These are phyloP conservation scores for Paxillus involutus DNA, from an alignment of 768 basidiomycete species.

Conservation along the genomic window DNA sequence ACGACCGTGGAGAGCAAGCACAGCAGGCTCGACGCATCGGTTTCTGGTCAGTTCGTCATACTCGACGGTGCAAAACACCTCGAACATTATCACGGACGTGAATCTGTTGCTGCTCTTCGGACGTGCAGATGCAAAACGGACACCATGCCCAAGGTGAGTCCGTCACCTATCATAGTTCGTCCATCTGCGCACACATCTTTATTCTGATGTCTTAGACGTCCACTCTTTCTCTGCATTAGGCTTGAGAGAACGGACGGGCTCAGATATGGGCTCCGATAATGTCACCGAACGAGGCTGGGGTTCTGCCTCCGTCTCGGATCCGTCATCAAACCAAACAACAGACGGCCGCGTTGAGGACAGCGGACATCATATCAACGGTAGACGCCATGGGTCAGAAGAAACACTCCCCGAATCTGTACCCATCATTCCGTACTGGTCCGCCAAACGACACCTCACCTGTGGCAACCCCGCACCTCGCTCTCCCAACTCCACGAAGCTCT, in stretches of 20 bases:
- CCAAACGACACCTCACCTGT: slow-evolving; percentile 87
- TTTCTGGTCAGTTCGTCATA: slow-evolving; percentile 1
- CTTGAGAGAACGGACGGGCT: slow-evolving; percentile 17
- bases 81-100: not conserved
- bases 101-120: not conserved
- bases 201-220: slow-evolving; percentile 15
- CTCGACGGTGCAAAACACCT: not conserved
- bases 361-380: slow-evolving; percentile 35
- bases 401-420: slow-evolving; percentile 50
- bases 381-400: slow-evolving; percentile 44
- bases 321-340: slow-evolving; percentile 40
- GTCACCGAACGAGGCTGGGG: slow-evolving; percentile 53
- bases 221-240: slow-evolving; percentile 14
- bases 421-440: slow-evolving; percentile 79
- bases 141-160: slow-evolving; percentile 21
- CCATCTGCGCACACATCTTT: not conserved
- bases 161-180: not conserved
- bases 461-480: slow-evolving; percentile 80
- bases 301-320: slow-evolving; percentile 49
- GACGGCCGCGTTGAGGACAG: slow-evolving; percentile 28
- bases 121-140: slow-evolving; percentile 31
- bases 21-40: not conserved
- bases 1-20: slow-evolving; percentile 2
- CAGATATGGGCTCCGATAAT: slow-evolving; percentile 48
- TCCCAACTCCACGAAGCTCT: slow-evolving; percentile 61